These are phyloP conservation scores for Lojkania enalia DNA, from an alignment of 2,329 filamentous ascomycete species.

Conservation along the genomic window DNA sequence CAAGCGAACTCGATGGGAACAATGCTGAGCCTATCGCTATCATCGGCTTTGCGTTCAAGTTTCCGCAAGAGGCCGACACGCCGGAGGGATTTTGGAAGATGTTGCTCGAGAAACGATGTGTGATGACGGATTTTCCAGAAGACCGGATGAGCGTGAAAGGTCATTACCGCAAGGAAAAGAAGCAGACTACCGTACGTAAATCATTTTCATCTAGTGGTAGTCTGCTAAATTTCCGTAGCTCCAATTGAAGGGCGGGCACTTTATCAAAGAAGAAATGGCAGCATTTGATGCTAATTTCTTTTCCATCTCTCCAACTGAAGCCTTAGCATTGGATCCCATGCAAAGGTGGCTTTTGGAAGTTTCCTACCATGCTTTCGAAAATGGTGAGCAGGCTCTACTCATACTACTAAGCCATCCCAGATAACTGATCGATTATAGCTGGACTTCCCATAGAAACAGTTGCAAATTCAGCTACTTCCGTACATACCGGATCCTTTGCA, in stretches of 20 bases:
- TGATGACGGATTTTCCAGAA: conserved; percentile 9
- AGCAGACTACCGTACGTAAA: background rate
- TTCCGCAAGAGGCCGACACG: conserved; percentile 8
- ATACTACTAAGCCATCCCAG: conserved; percentile 21
- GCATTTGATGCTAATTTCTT: conserved; percentile 23
- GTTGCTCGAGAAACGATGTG: conserved; percentile 7
- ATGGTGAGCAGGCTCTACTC: conserved; percentile 15
- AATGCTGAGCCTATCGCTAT: conserved; percentile 20
- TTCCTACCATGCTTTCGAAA: conserved; percentile 25
- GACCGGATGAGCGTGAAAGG: conserved; percentile 14
- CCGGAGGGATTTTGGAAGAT: conserved; percentile 15
- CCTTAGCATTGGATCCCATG: conserved; percentile 23
- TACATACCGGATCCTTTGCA: conserved; percentile 8
- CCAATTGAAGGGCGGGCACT: conserved; percentile 10
- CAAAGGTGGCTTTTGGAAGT: conserved; percentile 22
- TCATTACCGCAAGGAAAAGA: conserved; percentile 7
- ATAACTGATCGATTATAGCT: conserved; percentile 22
- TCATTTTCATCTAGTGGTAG: background rate
- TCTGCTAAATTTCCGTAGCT: conserved; percentile 1
- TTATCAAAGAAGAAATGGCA: conserved; percentile 11
- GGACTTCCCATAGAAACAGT: conserved; percentile 9
- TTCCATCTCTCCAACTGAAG: conserved; percentile 15
- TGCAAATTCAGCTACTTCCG: conserved; percentile 7
- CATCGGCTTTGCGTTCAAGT: conserved; percentile 13
- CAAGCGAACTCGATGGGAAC: too few relatives aligned